These are phyloP conservation scores for Byssothecium circinans DNA, from an alignment of 2,329 filamentous ascomycete species.

Conservation along the genomic window DNA sequence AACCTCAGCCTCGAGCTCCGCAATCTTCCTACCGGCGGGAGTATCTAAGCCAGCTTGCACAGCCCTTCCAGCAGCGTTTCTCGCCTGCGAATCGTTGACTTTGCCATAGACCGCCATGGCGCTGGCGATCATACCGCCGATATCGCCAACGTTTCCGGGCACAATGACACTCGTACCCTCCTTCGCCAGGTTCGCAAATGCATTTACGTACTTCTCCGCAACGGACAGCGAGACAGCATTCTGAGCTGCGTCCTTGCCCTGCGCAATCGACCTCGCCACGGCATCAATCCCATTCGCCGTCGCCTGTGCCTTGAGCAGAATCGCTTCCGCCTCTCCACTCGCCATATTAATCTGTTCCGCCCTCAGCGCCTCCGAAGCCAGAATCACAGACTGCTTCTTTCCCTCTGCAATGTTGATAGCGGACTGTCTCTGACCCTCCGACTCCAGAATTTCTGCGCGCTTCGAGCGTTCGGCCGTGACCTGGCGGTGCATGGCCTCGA, in stretches of 20 bases:
- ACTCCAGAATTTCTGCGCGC: slow-evolving; percentile 95
- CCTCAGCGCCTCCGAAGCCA: slow-evolving; percentile 88
- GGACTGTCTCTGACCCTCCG: slow-evolving; percentile 92
- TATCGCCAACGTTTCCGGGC: slow-evolving; percentile 94
- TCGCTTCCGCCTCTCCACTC: slow-evolving; percentile 90
- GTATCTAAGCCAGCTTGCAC: slow-evolving; percentile 18
- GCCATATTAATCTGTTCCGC: slow-evolving; percentile 93
- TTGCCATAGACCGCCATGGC: slow-evolving; percentile 95
- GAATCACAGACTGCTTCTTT: slow-evolving; percentile 92
- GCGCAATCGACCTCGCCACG: slow-evolving; percentile 73
- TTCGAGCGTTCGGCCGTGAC: slow-evolving; percentile 97
- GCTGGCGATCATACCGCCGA: slow-evolving; percentile 94
- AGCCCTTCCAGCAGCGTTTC: slow-evolving; percentile 60
- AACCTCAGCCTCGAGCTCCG: slow-evolving; percentile 34
- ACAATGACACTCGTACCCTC: slow-evolving; percentile 96
- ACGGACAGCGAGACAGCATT: slow-evolving; percentile 83
- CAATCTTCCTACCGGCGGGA: slow-evolving; percentile 32
- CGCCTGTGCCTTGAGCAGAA: slow-evolving; percentile 79
- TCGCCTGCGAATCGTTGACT: slow-evolving; percentile 78
- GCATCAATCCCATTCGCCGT: slow-evolving; percentile 87
- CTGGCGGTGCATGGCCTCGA: slow-evolving; percentile 97
- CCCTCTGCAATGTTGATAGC: slow-evolving; percentile 99
- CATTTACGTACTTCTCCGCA: slow-evolving; percentile 97
- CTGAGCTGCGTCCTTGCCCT: slow-evolving; percentile 75
- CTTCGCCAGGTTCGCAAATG: slow-evolving; percentile 88